Evolutionary conservation across 2,329 filamentous ascomycete genomes (phyloP), one percentile per base, ranked within the genome.

Genomic region (Botrytis porri): DNA sequence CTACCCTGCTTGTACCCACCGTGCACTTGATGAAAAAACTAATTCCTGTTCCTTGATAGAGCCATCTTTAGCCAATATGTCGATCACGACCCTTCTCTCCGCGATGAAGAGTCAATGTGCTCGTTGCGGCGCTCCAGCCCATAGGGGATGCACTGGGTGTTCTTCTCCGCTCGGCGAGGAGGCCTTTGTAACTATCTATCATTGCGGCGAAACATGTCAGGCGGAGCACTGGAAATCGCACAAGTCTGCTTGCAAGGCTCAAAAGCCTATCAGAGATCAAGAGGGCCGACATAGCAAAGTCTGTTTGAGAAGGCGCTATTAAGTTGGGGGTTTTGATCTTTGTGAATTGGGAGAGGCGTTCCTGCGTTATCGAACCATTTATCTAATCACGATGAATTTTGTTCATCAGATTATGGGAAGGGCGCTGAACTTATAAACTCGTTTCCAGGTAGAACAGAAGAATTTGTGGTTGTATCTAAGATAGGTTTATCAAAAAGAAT

Each of bases 171-270:
- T 66, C 20, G 51, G 16, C 2, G 12, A 29, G 6, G 32, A 71
- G 39, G 2, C 39, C 3, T 29, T n/a, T 18, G 10, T 2, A 4
- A 18, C 4, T 10, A 72, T 48, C 18, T 65, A 64, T 41, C 73
- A 74, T 63, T 75, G 74, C 39, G 32, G 12, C 10, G 29, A 41
- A 32, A n/a, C n/a, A 32, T 74, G 70, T 45, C 73, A 74, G 37
- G 29, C 14, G 7, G 32, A 32, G 20, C 60, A 74, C 20, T n/a
- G 39, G 29, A 29, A 32, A 12, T 14, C 20, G 5, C 74, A 75
- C 48, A 59, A 60, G 41, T n/a, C 32, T n/a, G 61, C n/a, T 20
- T 73, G 73, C 22, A 62, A 57, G 20, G 12, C 25, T 35, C 32
- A 59, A 45, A 45, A 45, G 18, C 7, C 18, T 8, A 22, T 22